phyloP scores from a whole-genome alignment of 148 eudicot species.

The Beta vulgaris region DNA sequence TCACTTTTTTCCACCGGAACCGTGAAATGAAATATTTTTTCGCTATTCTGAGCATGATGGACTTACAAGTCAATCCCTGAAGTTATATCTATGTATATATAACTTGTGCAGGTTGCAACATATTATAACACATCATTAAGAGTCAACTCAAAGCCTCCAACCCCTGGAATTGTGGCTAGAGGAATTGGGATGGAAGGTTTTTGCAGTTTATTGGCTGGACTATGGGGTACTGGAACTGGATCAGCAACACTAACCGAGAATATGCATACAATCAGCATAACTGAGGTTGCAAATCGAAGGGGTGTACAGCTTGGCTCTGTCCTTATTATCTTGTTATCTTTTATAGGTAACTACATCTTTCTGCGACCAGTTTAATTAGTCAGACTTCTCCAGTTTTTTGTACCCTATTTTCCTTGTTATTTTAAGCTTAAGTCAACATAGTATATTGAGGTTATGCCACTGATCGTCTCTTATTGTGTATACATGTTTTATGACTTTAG shows the following conservation, averaged over 20 bases:
- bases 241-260: slow-evolving; percentile 90
- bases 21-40: background rate
- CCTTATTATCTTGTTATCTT: slow-evolving; percentile 66
- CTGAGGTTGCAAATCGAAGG: slow-evolving; percentile 72
- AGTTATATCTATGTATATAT: background rate
- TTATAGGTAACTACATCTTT: slow-evolving; percentile 49
- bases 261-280: slow-evolving; percentile 68
- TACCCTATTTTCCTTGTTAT: background rate
- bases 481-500: slow-evolving; percentile 32
- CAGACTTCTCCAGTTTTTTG: background rate
- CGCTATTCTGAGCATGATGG: background rate
- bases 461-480: background rate
- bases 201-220: slow-evolving; percentile 85
- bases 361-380: background rate
- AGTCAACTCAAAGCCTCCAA: slow-evolving; percentile 74
- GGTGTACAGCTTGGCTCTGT: slow-evolving; percentile 74
- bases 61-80: background rate
- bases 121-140: slow-evolving; percentile 70
- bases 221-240: slow-evolving; percentile 95
- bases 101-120: slow-evolving; percentile 58
- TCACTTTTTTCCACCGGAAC: background rate
- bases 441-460: background rate
- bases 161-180: slow-evolving; percentile 72
- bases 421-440: background rate
- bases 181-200: slow-evolving; percentile 95